Conservation (phyloP, 2,329 filamentous ascomycete genomes). For the Fusarium continuum region DNA sequence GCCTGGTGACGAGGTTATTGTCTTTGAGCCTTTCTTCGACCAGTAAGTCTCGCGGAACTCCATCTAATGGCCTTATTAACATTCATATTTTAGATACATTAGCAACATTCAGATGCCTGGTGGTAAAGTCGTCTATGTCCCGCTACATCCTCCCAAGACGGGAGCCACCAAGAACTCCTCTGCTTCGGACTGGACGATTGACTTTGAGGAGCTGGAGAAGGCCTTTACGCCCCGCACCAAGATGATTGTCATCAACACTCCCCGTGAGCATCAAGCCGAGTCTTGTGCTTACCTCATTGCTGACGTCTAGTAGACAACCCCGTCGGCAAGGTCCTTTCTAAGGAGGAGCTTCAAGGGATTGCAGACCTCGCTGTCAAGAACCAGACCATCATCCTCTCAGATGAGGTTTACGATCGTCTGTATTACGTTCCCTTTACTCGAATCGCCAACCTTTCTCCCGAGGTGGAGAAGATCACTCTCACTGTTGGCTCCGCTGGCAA, state of each 20-base stretch:
- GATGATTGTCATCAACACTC: slow-evolving; percentile 93
- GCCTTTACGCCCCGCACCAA: slow-evolving; percentile 88
- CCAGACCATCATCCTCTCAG: slow-evolving; percentile 91
- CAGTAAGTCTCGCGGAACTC: slow-evolving; percentile 73
- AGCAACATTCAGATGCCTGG: slow-evolving; percentile 99
- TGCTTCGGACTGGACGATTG: slow-evolving; percentile 86
- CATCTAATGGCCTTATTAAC: no score
- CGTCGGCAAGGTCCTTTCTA: slow-evolving; percentile 93
- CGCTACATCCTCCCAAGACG: slow-evolving; percentile 86
- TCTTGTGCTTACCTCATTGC: neutral
- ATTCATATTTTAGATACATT: slow-evolving; percentile 67
- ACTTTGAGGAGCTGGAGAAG: slow-evolving; percentile 82
- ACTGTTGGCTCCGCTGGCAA: slow-evolving; percentile 97
- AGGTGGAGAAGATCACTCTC: slow-evolving; percentile 86
- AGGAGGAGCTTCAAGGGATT: slow-evolving; percentile 82
- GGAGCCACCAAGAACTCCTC: slow-evolving; percentile 83
- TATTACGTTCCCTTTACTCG: slow-evolving; percentile 96
- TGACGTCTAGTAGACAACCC: slow-evolving; percentile 75
- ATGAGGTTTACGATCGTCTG: slow-evolving; percentile 93
- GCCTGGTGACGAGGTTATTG: slow-evolving; percentile 92
- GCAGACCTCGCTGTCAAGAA: slow-evolving; percentile 91
- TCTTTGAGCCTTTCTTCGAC: slow-evolving; percentile 99
- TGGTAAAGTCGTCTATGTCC: slow-evolving; percentile 93
- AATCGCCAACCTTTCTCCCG: slow-evolving; percentile 88
- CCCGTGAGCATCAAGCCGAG: slow-evolving; percentile 53